These are phyloP conservation scores for Chrysopogon serrulatus DNA, from an alignment of 176 grass and related monocot genomes.

Conservation along the genomic window DNA sequence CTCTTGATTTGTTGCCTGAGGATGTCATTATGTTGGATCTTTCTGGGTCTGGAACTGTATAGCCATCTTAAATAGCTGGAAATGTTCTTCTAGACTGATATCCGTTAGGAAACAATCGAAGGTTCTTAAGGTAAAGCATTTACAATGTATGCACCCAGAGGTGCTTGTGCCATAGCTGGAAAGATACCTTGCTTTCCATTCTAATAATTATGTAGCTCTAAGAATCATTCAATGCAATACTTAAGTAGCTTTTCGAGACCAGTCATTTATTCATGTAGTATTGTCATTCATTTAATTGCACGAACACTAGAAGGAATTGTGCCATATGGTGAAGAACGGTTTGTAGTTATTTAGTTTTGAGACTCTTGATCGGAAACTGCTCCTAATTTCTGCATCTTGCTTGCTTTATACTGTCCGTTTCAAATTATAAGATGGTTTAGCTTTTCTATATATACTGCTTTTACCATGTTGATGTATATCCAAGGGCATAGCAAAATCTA, in stretches of 20 bases:
- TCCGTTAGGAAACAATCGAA: neutral
- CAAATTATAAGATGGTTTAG: neutral
- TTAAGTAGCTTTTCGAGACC: neutral
- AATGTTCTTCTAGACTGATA: neutral
- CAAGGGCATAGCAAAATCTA: neutral
- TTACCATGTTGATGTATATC: too few relatives aligned
- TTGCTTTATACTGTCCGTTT: neutral
- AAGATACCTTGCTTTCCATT: conserved; percentile 10
- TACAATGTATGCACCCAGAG: conserved; percentile 4
- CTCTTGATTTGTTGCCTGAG: neutral
- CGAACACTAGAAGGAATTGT: conserved; percentile 1
- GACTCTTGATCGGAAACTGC: neutral
- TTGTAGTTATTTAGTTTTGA: neutral
- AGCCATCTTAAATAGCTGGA: neutral
- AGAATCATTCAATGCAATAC: neutral
- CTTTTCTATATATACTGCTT: too few relatives aligned
- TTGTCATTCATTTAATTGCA: neutral
- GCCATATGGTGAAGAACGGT: neutral
- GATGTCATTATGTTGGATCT: neutral
- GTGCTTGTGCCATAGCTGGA: neutral
- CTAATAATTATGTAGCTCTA: neutral
- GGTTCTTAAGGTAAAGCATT: neutral
- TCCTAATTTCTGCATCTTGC: neutral
- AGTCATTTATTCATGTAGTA: neutral
- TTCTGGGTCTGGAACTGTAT: neutral